These are phyloP conservation scores for Coemansia umbellata DNA, from an alignment of 192 early-diverging fungal species.

Conservation along the genomic window DNA sequence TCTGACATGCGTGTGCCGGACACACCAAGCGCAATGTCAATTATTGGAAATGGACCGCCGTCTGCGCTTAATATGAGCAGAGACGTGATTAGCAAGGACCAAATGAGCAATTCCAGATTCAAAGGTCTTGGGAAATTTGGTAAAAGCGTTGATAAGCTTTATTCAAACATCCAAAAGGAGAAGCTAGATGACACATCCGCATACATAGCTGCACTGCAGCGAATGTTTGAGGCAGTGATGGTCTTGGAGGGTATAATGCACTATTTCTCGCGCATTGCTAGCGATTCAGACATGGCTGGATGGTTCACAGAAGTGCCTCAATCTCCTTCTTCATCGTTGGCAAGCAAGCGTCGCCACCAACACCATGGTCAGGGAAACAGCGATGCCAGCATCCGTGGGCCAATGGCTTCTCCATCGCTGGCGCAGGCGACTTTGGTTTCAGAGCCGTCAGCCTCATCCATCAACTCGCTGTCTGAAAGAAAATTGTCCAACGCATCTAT, in stretches of 20 bases:
- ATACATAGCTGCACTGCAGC: conserved; percentile 42
- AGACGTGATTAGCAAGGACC: conserved; percentile 47
- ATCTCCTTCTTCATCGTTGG: conserved; percentile 36
- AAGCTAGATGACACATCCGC: conserved; percentile 46
- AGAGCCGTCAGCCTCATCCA: conserved; percentile 32
- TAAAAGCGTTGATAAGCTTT: conserved; percentile 51
- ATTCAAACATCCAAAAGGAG: conserved; percentile 52
- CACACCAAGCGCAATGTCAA: conserved; percentile 16
- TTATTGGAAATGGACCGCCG: conserved; percentile 5
- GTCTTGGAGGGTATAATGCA: conserved; percentile 29
- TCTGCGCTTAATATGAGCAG: conserved; percentile 13
- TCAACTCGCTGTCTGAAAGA: conserved; percentile 23
- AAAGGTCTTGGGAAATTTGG: conserved; percentile 49
- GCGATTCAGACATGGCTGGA: conserved; percentile 42
- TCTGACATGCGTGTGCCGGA: conserved; percentile 24
- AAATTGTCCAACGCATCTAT: conserved; percentile 45
- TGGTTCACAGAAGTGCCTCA: conserved; percentile 46
- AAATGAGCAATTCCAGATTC: conserved; percentile 45
- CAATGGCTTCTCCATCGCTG: conserved; percentile 18
- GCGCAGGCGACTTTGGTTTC: conserved; percentile 28
- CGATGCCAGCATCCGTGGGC: conserved; percentile 13
- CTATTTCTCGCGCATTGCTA: conserved; percentile 48
- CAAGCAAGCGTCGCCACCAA: conserved; percentile 21
- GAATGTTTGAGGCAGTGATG: conserved; percentile 45
- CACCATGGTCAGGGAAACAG: conserved; percentile 11